A percentile compares a stretch with the other conserved stretches of the same genome.
phyloP scores from a whole-genome alignment of 1,139 yeast species.

The Blastobotrys raffinosifermentans region DNA sequence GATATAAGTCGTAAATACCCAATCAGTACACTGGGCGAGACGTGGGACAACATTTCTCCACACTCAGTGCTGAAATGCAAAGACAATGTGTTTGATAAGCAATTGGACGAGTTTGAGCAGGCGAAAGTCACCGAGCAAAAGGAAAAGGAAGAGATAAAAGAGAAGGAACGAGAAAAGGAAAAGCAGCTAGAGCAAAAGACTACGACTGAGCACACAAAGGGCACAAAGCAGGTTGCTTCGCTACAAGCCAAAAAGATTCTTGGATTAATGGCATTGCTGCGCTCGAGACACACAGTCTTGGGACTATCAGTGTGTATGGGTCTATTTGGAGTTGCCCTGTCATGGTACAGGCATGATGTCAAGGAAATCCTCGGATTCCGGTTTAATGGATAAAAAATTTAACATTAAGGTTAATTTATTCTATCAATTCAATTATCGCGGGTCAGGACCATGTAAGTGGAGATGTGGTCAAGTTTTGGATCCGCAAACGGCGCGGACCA shows the following conservation, averaged over 20 bases:
- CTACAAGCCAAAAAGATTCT: too few relatives aligned
- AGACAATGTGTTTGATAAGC: slow-evolving; percentile 4
- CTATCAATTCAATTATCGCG: too few relatives aligned
- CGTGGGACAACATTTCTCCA: slow-evolving; percentile 22
- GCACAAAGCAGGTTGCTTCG: background rate
- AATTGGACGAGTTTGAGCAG: slow-evolving; percentile 7
- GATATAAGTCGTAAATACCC: slow-evolving; percentile 21
- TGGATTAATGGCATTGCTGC: slow-evolving; percentile 1
- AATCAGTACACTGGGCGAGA: slow-evolving; percentile 14
- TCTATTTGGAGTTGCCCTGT: slow-evolving; percentile 5
- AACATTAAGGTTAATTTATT: too few relatives aligned
- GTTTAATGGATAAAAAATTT: too few relatives aligned
- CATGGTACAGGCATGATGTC: too few relatives aligned
- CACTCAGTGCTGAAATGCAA: slow-evolving; percentile 28
- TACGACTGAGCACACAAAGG: background rate
- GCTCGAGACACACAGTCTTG: background rate
- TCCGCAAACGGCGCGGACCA: background rate
- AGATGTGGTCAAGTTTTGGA: background rate
- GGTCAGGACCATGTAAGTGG: background rate
- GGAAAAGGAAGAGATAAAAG: slow-evolving; percentile 10
- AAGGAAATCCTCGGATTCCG: too few relatives aligned
- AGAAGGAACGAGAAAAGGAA: slow-evolving; percentile 8
- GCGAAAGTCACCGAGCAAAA: slow-evolving; percentile 12
- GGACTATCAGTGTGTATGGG: slow-evolving; percentile 7
- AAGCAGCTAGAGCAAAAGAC: background rate